Evolutionary conservation across 2,329 filamentous ascomycete species (phyloP), one percentile per base, ranked within the genome.

Genomic region (Colletotrichum graminicola): DNA sequence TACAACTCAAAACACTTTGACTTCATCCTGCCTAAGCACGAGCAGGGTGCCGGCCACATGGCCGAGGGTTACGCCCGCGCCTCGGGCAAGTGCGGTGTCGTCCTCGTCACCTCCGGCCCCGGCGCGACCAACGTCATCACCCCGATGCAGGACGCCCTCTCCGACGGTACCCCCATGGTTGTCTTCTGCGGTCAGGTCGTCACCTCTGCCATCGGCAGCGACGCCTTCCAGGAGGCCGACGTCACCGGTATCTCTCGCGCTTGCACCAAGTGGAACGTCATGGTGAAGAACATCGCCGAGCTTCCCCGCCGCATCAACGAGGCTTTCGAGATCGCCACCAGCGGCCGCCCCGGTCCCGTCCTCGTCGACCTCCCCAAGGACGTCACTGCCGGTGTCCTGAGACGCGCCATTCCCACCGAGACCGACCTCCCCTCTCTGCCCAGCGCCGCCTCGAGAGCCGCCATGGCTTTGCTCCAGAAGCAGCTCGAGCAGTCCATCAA

Each of bases 221-320:
- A 98, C 81, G 94, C 94, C 67, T 98, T 98, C 88, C 96, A 99
- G 81, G 96, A 98, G 84, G 95, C 94, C 71, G 96, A 99, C 79
- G 91, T 97, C 45, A 87, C 98, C 71, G 95, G 95, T 76, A 98
- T 99, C 81, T 97, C 94, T 43, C 90, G 95, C 78, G 91, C 95
- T 26, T 98, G 95, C 87, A 98, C 95, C 76, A 98, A 98, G 86
- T 99, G 96, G 96, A 98, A 98, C 78, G 94, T 97, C 72, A 97
- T 98, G 94, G 94, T 98, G 60, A 98, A 97, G 88, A 95, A 92
- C 81, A 91, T 97, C 66, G 94, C 94, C 62, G 96, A 99, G 83
- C 87, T 99, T 67, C 96, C 96, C 62, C 90, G 93, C 77, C 90
- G 95, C 75, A 98, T 98, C 79, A 97, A 98, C 81, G 96, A 98